Evolutionary conservation across 805 yeast genomes (phyloP), one percentile per base, ranked within the genome.

Genomic region (Lipomyces sp.): DNA sequence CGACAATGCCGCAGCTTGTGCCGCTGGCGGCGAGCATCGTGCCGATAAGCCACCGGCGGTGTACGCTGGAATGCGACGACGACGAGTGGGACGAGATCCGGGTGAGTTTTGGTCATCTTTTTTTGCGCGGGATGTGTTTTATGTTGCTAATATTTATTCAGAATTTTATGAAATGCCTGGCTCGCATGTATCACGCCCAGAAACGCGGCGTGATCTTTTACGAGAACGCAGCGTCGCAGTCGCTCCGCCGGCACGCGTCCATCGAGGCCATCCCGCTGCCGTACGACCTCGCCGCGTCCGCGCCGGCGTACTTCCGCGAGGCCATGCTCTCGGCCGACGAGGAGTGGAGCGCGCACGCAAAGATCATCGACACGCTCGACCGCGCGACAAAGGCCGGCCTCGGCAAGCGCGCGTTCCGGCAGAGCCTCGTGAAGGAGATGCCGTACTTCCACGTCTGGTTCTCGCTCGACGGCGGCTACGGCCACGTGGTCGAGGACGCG

Each of bases 401-500:
- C 28, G 67, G 66, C 4, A 40, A 49, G 40, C 52, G 36, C 54
- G 68, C 67, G n/a, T 61, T 70, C 42, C 63, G 69, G 29, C 53
- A 63, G 3, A 59, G 65, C 13, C 67, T 77, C 22, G 77, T 78
- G 3, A 68, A 72, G 41, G 77, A 76, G 45, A 74, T 78, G 2
- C 77, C 78, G 1, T 77, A 69, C 56, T 76, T 74, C 59, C 81
- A 77, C 57, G 76, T 73, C 6, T 77, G 81, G 81, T 62, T 74
- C 44, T 64, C 65, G 18, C 39, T 72, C 4, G 68, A 72, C 41
- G 80, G 79, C 19, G 81, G 81, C 0, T 43, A 74, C 36, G 81
- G 78, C 1, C 81, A 76, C 59, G 74, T 77, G 6, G 68, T 77
- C 6, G 81, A 77, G 51, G 67, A 72, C 48, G 49, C 56, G 0